Evolutionary conservation across 1,284 basidiomycete genomes (phyloP).

Genomic region (Moesziomyces sp.): DNA sequence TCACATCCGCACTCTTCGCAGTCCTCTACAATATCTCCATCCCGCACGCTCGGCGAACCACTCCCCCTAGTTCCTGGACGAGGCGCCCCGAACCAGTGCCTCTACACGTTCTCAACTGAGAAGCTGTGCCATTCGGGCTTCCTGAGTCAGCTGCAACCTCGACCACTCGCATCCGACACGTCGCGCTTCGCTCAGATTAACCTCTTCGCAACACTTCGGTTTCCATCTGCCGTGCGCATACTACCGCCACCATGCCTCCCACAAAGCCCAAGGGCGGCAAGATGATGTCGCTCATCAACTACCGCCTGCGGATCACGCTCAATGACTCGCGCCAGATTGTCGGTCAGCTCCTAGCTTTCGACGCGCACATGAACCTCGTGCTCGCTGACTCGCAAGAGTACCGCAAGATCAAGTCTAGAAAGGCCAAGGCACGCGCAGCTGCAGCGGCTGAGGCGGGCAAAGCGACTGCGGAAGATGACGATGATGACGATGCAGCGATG

Average conservation of each 20-base stretch:
- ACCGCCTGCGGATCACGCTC: conserved; percentile 95
- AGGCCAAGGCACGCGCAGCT: conserved; percentile 41
- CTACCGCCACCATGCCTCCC: conserved; percentile 48
- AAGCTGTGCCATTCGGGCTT: too few relatives aligned
- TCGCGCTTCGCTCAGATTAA: background rate
- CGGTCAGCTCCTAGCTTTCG: conserved; percentile 99
- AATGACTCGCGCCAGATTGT: conserved; percentile 96
- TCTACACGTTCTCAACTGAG: background rate
- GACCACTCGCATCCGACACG: background rate
- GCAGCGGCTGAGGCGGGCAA: conserved; percentile 45
- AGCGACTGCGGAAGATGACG: conserved; percentile 42
- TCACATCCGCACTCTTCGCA: conserved; percentile 7
- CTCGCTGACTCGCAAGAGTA: conserved; percentile 77
- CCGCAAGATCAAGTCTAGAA: conserved; percentile 61
- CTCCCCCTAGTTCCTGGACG: too few relatives aligned
- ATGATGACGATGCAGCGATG: conserved; percentile 50
- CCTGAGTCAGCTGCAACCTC: background rate
- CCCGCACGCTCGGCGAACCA: background rate
- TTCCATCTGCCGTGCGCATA: background rate
- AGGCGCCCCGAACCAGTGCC: background rate
- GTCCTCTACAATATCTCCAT: background rate
- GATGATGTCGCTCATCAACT: conserved; percentile 97
- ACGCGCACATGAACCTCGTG: conserved; percentile 99
- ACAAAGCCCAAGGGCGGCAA: conserved; percentile 71
- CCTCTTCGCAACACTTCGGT: background rate